Evolutionary conservation across 257 asterid species (phyloP).

Genomic region (Catharanthus roseus): DNA sequence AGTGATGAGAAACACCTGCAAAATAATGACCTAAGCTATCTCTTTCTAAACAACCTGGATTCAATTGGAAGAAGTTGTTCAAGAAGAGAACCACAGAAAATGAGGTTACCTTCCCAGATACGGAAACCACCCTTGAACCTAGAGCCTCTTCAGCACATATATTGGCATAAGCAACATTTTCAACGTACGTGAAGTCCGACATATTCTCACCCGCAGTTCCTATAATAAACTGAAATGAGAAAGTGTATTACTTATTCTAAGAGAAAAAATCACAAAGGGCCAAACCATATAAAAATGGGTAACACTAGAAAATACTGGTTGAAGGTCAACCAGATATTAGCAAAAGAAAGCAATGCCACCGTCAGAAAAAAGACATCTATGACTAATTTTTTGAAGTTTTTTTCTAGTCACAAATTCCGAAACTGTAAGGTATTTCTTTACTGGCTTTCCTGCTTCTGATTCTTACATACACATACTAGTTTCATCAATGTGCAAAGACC

Average conservation of each 20-base stretch:
- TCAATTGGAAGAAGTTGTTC: background rate
- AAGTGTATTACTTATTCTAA: conserved; percentile 74
- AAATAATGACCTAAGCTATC: conserved; percentile 11
- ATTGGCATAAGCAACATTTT: conserved; percentile 88
- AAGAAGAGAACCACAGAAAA: conserved; percentile 17
- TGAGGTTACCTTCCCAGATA: conserved; percentile 63
- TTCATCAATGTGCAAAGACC: background rate
- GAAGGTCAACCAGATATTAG: background rate
- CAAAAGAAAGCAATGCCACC: conserved; percentile 4
- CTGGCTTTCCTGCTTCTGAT: background rate
- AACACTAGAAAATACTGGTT: conserved; percentile 15
- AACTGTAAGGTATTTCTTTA: background rate
- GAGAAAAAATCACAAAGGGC: conserved; percentile 16
- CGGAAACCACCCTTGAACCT: conserved; percentile 43
- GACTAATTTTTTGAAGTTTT: background rate
- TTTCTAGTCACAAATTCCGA: background rate
- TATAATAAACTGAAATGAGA: conserved; percentile 97
- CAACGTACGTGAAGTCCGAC: conserved; percentile 82
- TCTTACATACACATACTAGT: background rate
- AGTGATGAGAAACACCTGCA: conserved; percentile 71
- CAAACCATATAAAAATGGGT: conserved; percentile 17
- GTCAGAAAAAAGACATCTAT: background rate
- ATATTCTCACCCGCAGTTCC: conserved; percentile 66
- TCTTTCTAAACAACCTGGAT: background rate
- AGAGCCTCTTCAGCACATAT: conserved; percentile 80